Base-by-base conservation (phyloP, 306 rosid species). In the Cicer cuneatum region DNA sequence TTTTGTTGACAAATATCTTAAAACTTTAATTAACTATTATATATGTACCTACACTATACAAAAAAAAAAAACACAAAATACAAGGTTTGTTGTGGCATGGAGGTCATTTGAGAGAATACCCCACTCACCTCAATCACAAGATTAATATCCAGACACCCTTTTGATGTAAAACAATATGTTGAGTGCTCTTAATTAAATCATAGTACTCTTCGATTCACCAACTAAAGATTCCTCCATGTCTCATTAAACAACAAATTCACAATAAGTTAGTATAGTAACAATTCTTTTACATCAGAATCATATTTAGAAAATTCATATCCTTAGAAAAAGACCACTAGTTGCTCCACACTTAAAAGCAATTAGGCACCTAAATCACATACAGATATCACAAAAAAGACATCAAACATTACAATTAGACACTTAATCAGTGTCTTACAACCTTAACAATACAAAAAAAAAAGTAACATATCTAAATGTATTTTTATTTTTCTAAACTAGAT, bases 391-490 rank as follows among this genome's bases (percentile, higher is more conserved):
- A 13, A 73, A 51, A 13, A 73, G 2, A 61, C 77, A 75, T 2
- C 46, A 69, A 51, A 52, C 64, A 58, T 58, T 58, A 58, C 41
- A 81, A 35, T n/a, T 63, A 61, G 65, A 2, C 75, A 40, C 68
- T 57, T 60, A 18, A 72, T 67, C 53, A 59, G 24, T 29, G 18
- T 82, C 76, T 66, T 64, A 78, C 77, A 82, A 60, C 82, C 41
- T 43, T n/a, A 58, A 33, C 8, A 56, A 38, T 19, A 65, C 58
- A 46, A 70, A 56, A 48, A 7, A 47, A 38, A 35, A 48, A 64
- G 69, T 77, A 65, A 75, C 52, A 60, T 72, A 59, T 11, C 33
- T 68, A 72, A 21, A 42, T 69, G 19, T 49, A 59, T 77, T 35
- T 41, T 67, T 73, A 60, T 73, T 58, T 41, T 33, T 71, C 70